Evolutionary conservation across 495 filamentous ascomycete genomes (phyloP).

Genomic region (Astrothelium subdiscretum): DNA sequence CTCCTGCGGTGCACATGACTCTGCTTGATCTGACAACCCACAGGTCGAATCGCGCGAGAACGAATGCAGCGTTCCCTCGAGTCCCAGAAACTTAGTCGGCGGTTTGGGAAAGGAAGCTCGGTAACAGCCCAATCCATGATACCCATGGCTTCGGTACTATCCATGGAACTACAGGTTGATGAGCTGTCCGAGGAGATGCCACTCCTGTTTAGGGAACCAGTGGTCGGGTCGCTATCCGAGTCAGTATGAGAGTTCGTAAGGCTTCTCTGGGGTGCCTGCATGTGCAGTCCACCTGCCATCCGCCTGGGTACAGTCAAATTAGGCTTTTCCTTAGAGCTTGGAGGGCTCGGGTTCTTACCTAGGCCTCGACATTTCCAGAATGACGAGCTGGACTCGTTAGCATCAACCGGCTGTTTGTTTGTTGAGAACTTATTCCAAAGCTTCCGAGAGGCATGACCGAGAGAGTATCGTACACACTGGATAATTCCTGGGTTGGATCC

Average conservation of each 20-base stretch:
- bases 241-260: background rate
- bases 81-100: background rate
- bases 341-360: background rate
- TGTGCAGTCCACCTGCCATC: background rate
- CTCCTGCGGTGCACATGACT: too few relatives aligned
- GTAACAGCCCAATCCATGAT: background rate
- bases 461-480: too few relatives aligned
- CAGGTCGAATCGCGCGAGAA: background rate
- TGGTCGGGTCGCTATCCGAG: background rate
- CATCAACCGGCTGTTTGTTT: too few relatives aligned
- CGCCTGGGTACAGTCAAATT: background rate
- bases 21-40: background rate
- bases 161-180: background rate
- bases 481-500: too few relatives aligned
- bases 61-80: background rate
- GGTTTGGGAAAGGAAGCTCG: background rate
- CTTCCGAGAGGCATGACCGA: too few relatives aligned
- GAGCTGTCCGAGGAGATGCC: background rate
- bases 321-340: background rate
- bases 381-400: background rate
- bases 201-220: background rate
- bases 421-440: too few relatives aligned
- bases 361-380: background rate
- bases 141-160: background rate
- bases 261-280: background rate